phyloP scores from a whole-genome alignment of 805 yeast genomes.

The Wickerhamiella occidentalis region DNA sequence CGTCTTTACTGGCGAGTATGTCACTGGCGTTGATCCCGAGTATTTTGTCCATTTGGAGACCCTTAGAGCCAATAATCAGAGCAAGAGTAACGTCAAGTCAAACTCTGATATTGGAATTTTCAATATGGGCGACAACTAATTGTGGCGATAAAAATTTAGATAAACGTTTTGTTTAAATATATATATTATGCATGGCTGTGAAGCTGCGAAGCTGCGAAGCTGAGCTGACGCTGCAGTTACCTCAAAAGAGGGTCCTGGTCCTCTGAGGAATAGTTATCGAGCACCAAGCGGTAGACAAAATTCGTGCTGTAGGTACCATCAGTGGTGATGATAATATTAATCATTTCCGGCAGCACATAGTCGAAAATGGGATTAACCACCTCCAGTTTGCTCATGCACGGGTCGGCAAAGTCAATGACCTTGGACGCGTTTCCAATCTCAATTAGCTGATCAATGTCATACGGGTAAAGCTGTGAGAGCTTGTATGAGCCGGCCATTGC shows the following conservation, averaged over 20 bases:
- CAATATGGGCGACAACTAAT: slow-evolving; percentile 38
- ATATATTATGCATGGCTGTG: slow-evolving; percentile 30
- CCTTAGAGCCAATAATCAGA: slow-evolving; percentile 66
- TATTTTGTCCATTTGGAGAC: slow-evolving; percentile 73
- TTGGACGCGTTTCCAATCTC: slow-evolving; percentile 93
- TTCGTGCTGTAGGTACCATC: slow-evolving; percentile 96
- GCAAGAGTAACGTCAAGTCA: slow-evolving; percentile 57
- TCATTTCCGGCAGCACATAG: slow-evolving; percentile 85
- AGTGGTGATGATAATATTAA: slow-evolving; percentile 88
- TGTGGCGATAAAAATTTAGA: not conserved
- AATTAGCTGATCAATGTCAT: slow-evolving; percentile 66
- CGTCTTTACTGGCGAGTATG: slow-evolving; percentile 87
- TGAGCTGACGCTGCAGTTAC: too few relatives aligned
- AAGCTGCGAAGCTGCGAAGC: too few relatives aligned
- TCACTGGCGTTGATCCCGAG: slow-evolving; percentile 84
- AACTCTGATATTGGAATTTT: slow-evolving; percentile 57
- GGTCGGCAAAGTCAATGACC: slow-evolving; percentile 65
- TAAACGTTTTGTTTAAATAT: not conserved
- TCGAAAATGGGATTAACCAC: slow-evolving; percentile 83
- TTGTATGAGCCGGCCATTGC: slow-evolving; percentile 91
- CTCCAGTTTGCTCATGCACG: slow-evolving; percentile 57
- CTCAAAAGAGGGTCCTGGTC: slow-evolving; percentile 33
- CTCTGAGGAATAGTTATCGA: slow-evolving; percentile 82
- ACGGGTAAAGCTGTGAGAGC: slow-evolving; percentile 85
- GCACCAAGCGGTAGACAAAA: slow-evolving; percentile 85